Evolutionary conservation across 192 early-diverging fungal species (phyloP).

Genomic region (Mortierella hygrophila): DNA sequence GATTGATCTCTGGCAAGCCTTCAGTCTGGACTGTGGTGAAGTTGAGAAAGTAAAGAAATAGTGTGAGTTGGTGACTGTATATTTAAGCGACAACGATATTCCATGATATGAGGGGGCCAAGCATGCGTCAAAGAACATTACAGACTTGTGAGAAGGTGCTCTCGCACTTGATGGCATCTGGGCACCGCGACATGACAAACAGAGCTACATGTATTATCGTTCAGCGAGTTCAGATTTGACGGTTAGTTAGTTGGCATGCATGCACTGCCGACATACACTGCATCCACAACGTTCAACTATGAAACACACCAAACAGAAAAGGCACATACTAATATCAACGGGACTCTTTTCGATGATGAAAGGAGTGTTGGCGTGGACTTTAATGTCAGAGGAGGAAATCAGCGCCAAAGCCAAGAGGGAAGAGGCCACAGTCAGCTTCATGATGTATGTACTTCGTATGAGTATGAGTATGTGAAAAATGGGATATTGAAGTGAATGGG

Average conservation of each 20-base stretch:
- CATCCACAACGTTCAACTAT: not conserved
- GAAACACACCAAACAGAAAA: not conserved
- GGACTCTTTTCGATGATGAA: conserved; percentile 16
- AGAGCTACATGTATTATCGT: conserved; percentile 43
- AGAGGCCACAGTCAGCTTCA: conserved; percentile 11
- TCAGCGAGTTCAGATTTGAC: not conserved
- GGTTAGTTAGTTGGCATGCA: no score
- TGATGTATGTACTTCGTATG: not conserved
- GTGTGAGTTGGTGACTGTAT: not conserved
- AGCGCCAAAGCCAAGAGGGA: not conserved
- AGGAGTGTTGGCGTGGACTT: conserved; percentile 7
- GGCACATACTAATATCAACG: conserved; percentile 44
- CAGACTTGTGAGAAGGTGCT: conserved; percentile 58
- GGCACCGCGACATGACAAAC: conserved; percentile 83
- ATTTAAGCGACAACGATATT: not conserved
- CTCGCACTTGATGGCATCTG: conserved; percentile 72
- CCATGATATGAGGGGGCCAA: not conserved
- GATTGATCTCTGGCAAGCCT: conserved; percentile 21
- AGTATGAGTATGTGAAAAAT: not conserved
- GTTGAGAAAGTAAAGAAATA: not conserved
- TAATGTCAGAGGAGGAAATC: not conserved
- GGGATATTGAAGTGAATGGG: not conserved
- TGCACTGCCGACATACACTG: not conserved
- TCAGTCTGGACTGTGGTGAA: conserved; percentile 12
- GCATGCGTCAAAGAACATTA: conserved; percentile 7